A percentile compares a stretch with the other conserved stretches of the same genome.
phyloP scores from a whole-genome alignment of 164 flowering plant species.

The Paratinospora sagittata region DNA sequence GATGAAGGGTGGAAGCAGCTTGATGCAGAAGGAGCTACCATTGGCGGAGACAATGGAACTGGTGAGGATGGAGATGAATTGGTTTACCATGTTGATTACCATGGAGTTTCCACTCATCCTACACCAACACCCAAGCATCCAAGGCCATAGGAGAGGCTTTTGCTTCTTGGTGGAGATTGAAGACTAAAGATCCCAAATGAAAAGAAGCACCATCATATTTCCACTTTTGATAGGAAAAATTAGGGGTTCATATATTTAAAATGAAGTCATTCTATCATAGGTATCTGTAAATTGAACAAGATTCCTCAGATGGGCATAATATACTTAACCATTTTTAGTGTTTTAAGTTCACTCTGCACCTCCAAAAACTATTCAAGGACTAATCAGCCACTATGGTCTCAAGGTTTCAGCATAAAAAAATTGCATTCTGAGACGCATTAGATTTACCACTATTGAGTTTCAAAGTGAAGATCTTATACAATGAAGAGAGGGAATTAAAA shows the following conservation, averaged over 20 bases:
- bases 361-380: not conserved
- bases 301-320: not conserved
- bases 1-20: constrained; percentile 6
- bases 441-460: not conserved
- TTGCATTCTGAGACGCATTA: not conserved
- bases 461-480: not conserved
- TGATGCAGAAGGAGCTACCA: constrained; percentile 7
- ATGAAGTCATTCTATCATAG: not conserved
- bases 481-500: not conserved
- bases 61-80: constrained; percentile 25
- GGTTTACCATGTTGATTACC: constrained; percentile 58
- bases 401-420: not conserved
- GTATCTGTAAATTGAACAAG: not conserved
- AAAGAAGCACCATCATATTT: constrained; percentile 6
- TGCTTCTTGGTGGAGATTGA: not conserved
- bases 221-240: constrained; percentile 2
- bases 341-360: not conserved
- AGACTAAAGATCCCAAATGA: not conserved
- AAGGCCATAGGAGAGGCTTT: constrained; percentile 20
- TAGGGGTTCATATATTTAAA: constrained; percentile 3
- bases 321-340: not conserved
- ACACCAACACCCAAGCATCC: constrained; percentile 58
- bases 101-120: constrained; percentile 68
- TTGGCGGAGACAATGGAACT: constrained; percentile 6
- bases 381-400: not conserved